A percentile compares a stretch with the other conserved stretches of the same genome.
These are phyloP conservation scores for Bryopsis sp. DNA, from an alignment of 139 green algal genomes.

Conservation along the genomic window DNA sequence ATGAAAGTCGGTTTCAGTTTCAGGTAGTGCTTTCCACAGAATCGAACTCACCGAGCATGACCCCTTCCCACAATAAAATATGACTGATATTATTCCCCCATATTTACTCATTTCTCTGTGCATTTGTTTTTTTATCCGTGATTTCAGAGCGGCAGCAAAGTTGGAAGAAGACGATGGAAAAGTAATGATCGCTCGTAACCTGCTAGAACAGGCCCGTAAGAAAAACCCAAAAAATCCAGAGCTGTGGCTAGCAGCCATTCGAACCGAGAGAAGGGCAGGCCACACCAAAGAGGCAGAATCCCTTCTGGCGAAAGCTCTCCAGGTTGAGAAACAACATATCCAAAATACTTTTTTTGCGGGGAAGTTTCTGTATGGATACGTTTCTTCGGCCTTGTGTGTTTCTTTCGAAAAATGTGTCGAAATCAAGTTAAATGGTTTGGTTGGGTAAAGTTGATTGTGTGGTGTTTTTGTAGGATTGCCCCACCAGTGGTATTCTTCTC, in stretches of 20 bases:
- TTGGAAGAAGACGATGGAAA: constrained; percentile 70
- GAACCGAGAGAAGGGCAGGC: constrained; percentile 67
- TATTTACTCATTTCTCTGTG: too few species aligned
- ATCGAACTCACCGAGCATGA: too few species aligned
- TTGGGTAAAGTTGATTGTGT: not conserved
- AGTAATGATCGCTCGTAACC: constrained; percentile 57
- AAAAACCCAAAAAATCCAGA: constrained; percentile 30
- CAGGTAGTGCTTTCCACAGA: too few species aligned
- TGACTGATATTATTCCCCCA: too few species aligned
- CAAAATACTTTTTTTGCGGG: not conserved
- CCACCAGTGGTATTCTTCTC: constrained; percentile 75
- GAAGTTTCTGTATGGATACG: not conserved
- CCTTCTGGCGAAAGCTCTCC: constrained; percentile 81
- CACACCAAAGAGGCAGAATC: constrained; percentile 73
- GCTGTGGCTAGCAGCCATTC: constrained; percentile 87
- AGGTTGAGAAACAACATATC: constrained; percentile 33
- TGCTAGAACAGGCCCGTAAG: constrained; percentile 58
- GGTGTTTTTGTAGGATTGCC: constrained; percentile 66
- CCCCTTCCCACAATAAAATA: too few species aligned
- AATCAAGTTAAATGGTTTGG: not conserved
- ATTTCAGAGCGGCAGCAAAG: constrained; percentile 37
- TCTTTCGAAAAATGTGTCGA: too few species aligned
- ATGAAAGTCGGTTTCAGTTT: too few species aligned
- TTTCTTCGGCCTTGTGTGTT: too few species aligned
- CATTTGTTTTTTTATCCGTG: too few species aligned